Evolutionary conservation across 2,329 filamentous ascomycete species (phyloP), one percentile per base, ranked within the genome.

Genomic region (Scytalidium sp.): DNA sequence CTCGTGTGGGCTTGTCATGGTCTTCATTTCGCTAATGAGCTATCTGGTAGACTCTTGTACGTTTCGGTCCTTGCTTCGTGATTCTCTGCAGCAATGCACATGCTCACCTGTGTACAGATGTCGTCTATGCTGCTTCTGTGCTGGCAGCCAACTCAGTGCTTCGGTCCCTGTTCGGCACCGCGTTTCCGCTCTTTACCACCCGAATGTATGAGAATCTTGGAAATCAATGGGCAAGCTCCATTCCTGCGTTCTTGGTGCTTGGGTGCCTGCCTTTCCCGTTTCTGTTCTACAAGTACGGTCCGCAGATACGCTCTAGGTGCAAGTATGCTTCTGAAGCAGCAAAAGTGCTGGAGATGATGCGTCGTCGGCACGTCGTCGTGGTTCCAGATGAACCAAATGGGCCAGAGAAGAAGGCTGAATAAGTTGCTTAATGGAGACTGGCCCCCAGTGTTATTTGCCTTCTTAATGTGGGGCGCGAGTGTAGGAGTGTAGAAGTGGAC

Each of bases 41-140:
- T 88, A 87, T 66, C 75, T 88, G n/a, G 78, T 88, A 52, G 85
- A 88, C 61, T 71, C 62, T 46, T 76, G 90, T 66, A 84, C 84
- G 32, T 36, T 36, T 36, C 17, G 7, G 17, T 36, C 32, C 32
- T 36, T 36, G 32, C 32, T 36, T 27, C 32, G 15, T 36, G 15
- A 36, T 36, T n/a, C 32, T n/a, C 15, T 36, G 32, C 7, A 36
- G 17, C 32, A 36, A 36, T 36, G 32, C 32, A 36, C 32, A 36
- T 36, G 32, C 32, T 36, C 32, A 36, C 7, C 32, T 36, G 32
- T 36, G 32, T 60, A 71, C 58, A 52, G 75, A 89, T 65, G 84
- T 85, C 47, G 85, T 91, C 59, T 92, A 84, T 55, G 87, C 88
- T 1, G 87, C 87, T 1, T 88, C 84, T 0, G 86, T 84, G 0